Conservation (phyloP, 305 asterid genomes). For the Fraxinus sp. region DNA sequence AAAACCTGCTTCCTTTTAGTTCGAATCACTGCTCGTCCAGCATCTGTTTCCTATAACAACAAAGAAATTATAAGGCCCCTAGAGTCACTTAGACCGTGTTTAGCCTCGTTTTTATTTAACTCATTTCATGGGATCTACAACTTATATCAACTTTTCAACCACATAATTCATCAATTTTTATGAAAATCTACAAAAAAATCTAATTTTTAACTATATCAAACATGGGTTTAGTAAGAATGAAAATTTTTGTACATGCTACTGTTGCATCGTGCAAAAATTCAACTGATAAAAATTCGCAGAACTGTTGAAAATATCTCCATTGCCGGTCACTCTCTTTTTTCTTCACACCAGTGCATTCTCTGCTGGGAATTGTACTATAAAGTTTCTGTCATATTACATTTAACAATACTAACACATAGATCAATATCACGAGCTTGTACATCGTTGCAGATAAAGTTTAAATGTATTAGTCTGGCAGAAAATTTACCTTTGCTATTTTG, state of each 20-base stretch:
- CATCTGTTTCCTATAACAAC: not conserved
- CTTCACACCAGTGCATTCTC: not conserved
- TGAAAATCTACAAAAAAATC: not conserved
- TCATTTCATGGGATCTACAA: no score
- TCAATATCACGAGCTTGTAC: not conserved
- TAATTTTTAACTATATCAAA: no score
- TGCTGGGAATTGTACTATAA: not conserved
- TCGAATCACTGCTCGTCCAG: not conserved
- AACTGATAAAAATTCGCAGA: not conserved
- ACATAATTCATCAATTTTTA: not conserved
- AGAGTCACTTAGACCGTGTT: not conserved
- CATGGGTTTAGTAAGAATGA: not conserved
- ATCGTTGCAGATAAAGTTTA: not conserved
- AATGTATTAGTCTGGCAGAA: not conserved
- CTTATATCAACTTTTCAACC: not conserved
- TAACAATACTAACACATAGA: not conserved
- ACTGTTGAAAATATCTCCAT: not conserved
- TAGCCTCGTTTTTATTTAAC: not conserved
- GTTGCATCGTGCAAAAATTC: not conserved
- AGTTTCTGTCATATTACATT: not conserved
- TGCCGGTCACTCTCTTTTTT: not conserved
- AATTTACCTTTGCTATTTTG: not conserved
- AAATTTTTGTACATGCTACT: not conserved
- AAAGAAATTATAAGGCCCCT: not conserved
- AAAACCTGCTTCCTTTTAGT: not conserved